Evolutionary conservation across 1,139 yeast genomes (phyloP), one percentile per base, ranked within the genome.

Genomic region (Debaryomycetaceae sp.): DNA sequence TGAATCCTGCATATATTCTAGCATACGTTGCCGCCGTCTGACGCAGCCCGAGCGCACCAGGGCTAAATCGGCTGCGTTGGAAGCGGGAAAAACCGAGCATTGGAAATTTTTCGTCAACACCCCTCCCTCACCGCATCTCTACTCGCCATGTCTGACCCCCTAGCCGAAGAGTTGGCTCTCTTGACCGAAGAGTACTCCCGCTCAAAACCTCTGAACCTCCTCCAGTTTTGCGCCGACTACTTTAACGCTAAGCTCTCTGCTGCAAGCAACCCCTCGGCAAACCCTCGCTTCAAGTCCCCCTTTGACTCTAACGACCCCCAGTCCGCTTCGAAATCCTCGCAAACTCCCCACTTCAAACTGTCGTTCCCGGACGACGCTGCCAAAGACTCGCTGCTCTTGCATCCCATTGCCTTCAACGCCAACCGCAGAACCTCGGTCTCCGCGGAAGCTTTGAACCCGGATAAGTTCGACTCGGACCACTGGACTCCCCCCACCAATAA

Each of bases 401-500:
- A 38, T 31, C 40, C 54, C 27, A 26, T 35, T 11, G 64, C 73
- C 25, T 78, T 80, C 55, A 81, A 81, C 48, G 85, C 86, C 28
- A 74, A 78, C 51, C 73, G 95, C 60, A 75, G 95, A 60, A 79
- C 85, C 4, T 78, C 92, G 16, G 95, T 85, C 15, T 74, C 86
- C 30, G 95, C 94, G 4, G 95, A 83, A 56, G 74, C 78, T 4
- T 46, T 73, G 44, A 70, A 71, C 44, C 78, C 77, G 13, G 74
- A 68, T 35, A 65, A 62, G 49, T 62, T 62, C 42, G 49, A 48
- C 31, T 71, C 75, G 27, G 82, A 77, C 47, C 57, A 67, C 27
- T 81, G 90, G 90, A 74, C 63, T 36, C 85, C 90, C 4, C 83
- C 87, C 30, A 67, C 67, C 40, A 73, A 76, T 53, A 68, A 77